phyloP scores from a whole-genome alignment of 2,329 filamentous ascomycete species.

The Sclerotinia spermophila region DNA sequence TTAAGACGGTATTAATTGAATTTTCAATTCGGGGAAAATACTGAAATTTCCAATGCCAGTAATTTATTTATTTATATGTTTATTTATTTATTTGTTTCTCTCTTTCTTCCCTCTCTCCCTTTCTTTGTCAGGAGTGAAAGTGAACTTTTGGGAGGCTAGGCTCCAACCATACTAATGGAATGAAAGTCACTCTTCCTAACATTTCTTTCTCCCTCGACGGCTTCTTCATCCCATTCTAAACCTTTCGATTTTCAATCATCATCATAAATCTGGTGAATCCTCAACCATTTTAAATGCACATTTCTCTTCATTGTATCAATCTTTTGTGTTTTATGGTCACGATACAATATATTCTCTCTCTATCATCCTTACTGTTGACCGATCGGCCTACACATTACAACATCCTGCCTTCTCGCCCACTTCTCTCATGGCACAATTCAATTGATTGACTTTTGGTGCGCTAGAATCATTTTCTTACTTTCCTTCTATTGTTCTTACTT shows the following conservation, averaged over 20 bases:
- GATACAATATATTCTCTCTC: not conserved
- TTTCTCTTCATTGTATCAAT: not conserved
- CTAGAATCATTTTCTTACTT: not conserved
- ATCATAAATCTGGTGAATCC: too few relatives aligned
- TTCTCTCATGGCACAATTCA: not conserved
- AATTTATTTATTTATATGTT: not conserved
- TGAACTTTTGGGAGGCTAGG: not conserved
- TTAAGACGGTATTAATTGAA: not conserved
- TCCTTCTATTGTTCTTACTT: not conserved
- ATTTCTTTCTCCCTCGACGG: not conserved
- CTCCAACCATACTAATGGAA: not conserved
- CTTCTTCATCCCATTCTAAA: not conserved
- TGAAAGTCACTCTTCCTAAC: not conserved
- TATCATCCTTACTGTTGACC: not conserved
- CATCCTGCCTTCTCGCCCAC: not conserved
- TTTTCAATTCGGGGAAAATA: not conserved
- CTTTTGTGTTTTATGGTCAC: not conserved
- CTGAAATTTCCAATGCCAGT: not conserved
- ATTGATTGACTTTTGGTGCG: not conserved
- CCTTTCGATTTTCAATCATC: not conserved
- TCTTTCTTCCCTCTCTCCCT: not conserved
- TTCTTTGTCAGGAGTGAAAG: not conserved
- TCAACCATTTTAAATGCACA: not conserved
- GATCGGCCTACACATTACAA: not conserved
- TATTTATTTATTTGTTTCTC: not conserved